Conservation (phyloP, 2,329 filamentous ascomycete genomes). For the Penicillium sp. region DNA sequence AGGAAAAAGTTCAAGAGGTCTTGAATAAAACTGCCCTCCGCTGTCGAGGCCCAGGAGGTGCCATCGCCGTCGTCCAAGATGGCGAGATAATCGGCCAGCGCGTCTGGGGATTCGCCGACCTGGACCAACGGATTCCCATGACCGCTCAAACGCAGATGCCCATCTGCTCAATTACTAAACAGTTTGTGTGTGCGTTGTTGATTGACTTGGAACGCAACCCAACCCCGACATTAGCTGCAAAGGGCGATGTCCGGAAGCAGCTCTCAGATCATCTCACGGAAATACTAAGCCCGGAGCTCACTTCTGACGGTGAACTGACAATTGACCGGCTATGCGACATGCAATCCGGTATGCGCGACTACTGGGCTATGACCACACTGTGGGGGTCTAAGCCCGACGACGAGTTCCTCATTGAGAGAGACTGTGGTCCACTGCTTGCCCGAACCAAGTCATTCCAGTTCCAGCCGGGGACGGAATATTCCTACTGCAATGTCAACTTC, state of each 20-base stretch:
- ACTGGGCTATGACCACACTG: conserved; percentile 40
- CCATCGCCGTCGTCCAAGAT: conserved; percentile 37
- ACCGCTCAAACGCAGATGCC: conserved; percentile 33
- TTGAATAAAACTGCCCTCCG: conserved; percentile 15
- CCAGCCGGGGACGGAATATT: conserved; percentile 36
- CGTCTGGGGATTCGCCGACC: conserved; percentile 40
- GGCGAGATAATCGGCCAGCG: conserved; percentile 34
- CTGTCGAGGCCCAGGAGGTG: conserved; percentile 37
- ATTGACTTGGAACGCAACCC: conserved; percentile 31
- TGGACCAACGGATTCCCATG: conserved; percentile 33
- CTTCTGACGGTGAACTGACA: conserved; percentile 25
- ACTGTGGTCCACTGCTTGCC: conserved; percentile 24
- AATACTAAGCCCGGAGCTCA: conserved; percentile 21
- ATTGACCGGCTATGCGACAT: conserved; percentile 35
- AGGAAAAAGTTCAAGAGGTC: conserved; percentile 10
- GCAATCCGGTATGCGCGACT: conserved; percentile 41
- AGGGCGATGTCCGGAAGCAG: conserved; percentile 25
- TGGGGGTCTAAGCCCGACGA: conserved; percentile 38
- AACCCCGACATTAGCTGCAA: conserved; percentile 21
- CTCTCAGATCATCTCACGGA: conserved; percentile 23
- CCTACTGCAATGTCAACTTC: conserved; percentile 42
- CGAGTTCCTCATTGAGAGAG: conserved; percentile 31
- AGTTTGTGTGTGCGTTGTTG: conserved; percentile 37
- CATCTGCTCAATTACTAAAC: conserved; percentile 44
- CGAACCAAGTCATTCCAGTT: conserved; percentile 37